Evolutionary conservation across 352 stramenopile genomes (phyloP).

Genomic region (Aphanomyces invadans): DNA sequence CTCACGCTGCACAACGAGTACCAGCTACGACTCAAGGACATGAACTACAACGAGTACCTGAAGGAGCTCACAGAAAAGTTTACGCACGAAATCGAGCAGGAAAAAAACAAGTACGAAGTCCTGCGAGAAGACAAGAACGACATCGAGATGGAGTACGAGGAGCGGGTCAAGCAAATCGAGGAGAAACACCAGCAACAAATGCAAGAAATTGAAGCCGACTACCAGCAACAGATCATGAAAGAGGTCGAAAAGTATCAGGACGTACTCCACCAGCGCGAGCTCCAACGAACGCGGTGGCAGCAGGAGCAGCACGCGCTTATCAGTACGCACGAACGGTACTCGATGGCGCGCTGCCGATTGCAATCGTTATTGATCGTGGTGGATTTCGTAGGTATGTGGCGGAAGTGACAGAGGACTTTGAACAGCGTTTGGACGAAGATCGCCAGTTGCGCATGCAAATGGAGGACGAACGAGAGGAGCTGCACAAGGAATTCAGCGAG

Average conservation of each 20-base stretch:
- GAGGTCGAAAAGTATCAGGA: conserved; percentile 89
- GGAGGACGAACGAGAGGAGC: conserved; percentile 39
- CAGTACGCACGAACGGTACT: conserved; percentile 44
- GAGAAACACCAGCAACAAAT: conserved; percentile 83
- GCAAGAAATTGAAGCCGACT: conserved; percentile 84
- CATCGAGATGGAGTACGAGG: conserved; percentile 88
- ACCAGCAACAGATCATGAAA: conserved; percentile 87
- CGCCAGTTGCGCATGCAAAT: conserved; percentile 18
- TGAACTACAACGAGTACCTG: conserved; percentile 94
- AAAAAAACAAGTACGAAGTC: conserved; percentile 85
- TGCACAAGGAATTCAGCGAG: conserved; percentile 53
- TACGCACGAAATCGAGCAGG: conserved; percentile 88
- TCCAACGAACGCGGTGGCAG: conserved; percentile 68
- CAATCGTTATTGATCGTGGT: too few species aligned
- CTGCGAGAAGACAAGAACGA: conserved; percentile 86
- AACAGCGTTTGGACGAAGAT: conserved; percentile 84
- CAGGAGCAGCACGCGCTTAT: conserved; percentile 55
- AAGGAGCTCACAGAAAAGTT: conserved; percentile 94
- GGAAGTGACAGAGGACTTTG: conserved; percentile 89
- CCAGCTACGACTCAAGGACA: conserved; percentile 90
- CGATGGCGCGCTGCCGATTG: conserved; percentile 31
- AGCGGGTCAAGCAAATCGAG: conserved; percentile 87
- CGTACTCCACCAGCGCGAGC: conserved; percentile 60
- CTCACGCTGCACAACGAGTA: conserved; percentile 93
- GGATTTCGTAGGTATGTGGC: conserved; percentile 68